Evolutionary conservation across 805 yeast genomes (phyloP).

Genomic region (Candida maesae): DNA sequence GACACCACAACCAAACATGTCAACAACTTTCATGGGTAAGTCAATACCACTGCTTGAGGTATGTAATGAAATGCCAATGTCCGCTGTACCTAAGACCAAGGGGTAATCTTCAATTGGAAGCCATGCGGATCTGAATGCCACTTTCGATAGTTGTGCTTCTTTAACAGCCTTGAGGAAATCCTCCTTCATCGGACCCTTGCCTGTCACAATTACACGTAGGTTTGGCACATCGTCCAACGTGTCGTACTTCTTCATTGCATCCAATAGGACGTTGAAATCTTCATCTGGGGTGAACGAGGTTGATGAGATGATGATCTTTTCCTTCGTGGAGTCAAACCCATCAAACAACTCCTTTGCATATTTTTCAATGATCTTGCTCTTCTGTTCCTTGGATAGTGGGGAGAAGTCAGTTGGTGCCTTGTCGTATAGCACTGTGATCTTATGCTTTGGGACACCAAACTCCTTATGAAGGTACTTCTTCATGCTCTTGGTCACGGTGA

Average conservation of each 20-base stretch:
- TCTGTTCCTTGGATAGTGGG: slow-evolving; percentile 35
- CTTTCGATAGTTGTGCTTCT: slow-evolving; percentile 41
- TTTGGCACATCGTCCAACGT: slow-evolving; percentile 37
- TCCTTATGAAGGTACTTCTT: slow-evolving; percentile 51
- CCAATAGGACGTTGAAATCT: slow-evolving; percentile 66
- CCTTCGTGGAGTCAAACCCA: slow-evolving; percentile 34
- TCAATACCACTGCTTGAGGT: slow-evolving; percentile 91
- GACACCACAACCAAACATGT: slow-evolving; percentile 92
- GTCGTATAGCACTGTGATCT: slow-evolving; percentile 71
- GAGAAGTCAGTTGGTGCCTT: slow-evolving; percentile 71
- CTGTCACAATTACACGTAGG: slow-evolving; percentile 80
- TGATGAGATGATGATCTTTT: slow-evolving; percentile 73
- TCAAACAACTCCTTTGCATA: slow-evolving; percentile 33
- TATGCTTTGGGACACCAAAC: slow-evolving; percentile 48
- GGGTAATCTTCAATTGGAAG: slow-evolving; percentile 78
- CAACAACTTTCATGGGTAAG: slow-evolving; percentile 95
- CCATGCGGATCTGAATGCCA: slow-evolving; percentile 70
- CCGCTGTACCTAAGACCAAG: slow-evolving; percentile 65
- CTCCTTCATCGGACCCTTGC: slow-evolving; percentile 82
- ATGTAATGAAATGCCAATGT: slow-evolving; percentile 86
- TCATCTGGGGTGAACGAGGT: slow-evolving; percentile 98
- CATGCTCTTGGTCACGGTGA: slow-evolving; percentile 81
- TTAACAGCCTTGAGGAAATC: slow-evolving; percentile 47
- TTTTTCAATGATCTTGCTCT: slow-evolving; percentile 32
- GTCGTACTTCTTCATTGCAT: slow-evolving; percentile 56